Percentiles rank a stretch among this genome's conserved stretches.
phyloP scores from a whole-genome alignment of 345 rosid species.

The Gossypium raimondii region DNA sequence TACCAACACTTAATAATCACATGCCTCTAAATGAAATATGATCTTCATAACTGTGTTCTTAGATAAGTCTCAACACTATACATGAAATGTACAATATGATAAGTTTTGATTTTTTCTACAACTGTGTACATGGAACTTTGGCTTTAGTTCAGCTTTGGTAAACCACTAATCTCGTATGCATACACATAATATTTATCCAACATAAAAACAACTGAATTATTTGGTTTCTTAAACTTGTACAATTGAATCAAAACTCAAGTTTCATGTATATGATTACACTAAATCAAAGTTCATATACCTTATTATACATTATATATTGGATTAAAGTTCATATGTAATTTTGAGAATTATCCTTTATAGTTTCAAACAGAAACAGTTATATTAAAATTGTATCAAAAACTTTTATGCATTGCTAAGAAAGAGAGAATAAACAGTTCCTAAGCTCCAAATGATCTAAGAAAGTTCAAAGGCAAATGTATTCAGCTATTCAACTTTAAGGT shows the following conservation, averaged over 20 bases:
- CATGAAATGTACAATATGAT: slow-evolving; percentile 23
- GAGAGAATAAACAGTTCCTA: neutral
- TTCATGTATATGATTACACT: no score
- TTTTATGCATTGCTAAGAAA: neutral
- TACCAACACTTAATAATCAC: neutral
- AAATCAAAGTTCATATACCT: neutral
- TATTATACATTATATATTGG: neutral
- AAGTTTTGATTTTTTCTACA: neutral
- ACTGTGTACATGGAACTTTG: neutral
- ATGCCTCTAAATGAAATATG: slow-evolving; percentile 6
- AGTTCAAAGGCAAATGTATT: slow-evolving; percentile 10
- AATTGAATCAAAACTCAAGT: no score
- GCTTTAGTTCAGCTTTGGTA: neutral
- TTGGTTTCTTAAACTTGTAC: no score
- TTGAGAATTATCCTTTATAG: neutral
- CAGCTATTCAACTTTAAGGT: slow-evolving; percentile 14
- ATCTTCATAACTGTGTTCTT: slow-evolving; percentile 38
- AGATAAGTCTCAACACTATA: slow-evolving; percentile 26
- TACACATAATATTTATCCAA: neutral
- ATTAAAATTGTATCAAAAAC: neutral
- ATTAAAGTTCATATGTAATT: neutral
- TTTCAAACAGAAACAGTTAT: neutral
- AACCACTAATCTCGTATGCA: neutral
- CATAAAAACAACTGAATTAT: neutral
- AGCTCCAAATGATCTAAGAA: neutral